Evolutionary conservation across 1,139 yeast species (phyloP).

Genomic region (Pichia sp.): DNA sequence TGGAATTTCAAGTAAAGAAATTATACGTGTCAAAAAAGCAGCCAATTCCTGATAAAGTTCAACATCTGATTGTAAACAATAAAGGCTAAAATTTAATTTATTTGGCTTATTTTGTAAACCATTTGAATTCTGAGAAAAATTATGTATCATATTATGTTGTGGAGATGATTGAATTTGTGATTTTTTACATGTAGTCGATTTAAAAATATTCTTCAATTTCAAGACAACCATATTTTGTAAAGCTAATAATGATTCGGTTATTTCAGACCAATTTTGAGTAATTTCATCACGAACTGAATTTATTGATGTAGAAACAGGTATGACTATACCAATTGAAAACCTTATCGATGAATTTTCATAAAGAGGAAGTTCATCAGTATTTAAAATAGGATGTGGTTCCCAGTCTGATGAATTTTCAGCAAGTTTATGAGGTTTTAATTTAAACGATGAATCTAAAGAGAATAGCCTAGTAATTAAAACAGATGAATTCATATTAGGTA

Average conservation of each 20-base stretch:
- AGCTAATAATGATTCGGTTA: conserved; percentile 36
- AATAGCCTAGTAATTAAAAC: conserved; percentile 44
- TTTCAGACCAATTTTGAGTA: conserved; percentile 45
- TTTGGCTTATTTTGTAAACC: background rate
- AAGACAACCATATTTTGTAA: conserved; percentile 38
- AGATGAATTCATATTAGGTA: conserved; percentile 32
- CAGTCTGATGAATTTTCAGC: conserved; percentile 18
- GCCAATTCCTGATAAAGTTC: conserved; percentile 37
- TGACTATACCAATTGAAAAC: conserved; percentile 43
- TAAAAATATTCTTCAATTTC: conserved; percentile 16
- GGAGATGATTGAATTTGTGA: background rate
- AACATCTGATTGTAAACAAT: conserved; percentile 37
- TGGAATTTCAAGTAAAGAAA: conserved; percentile 41
- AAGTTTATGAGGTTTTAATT: conserved; percentile 6
- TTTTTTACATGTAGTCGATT: conserved; percentile 3
- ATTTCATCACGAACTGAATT: conserved; percentile 35
- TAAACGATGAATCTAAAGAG: conserved; percentile 26
- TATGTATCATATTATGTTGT: background rate
- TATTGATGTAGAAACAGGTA: conserved; percentile 38
- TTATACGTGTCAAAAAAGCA: conserved; percentile 36
- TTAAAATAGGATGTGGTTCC: conserved; percentile 23
- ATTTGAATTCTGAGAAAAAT: background rate
- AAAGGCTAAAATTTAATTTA: conserved; percentile 30
- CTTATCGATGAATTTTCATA: conserved; percentile 27
- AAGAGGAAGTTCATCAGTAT: conserved; percentile 16